These are phyloP conservation scores for Suhomyces anneliseae DNA, from an alignment of 1,139 yeast genomes.

Conservation along the genomic window DNA sequence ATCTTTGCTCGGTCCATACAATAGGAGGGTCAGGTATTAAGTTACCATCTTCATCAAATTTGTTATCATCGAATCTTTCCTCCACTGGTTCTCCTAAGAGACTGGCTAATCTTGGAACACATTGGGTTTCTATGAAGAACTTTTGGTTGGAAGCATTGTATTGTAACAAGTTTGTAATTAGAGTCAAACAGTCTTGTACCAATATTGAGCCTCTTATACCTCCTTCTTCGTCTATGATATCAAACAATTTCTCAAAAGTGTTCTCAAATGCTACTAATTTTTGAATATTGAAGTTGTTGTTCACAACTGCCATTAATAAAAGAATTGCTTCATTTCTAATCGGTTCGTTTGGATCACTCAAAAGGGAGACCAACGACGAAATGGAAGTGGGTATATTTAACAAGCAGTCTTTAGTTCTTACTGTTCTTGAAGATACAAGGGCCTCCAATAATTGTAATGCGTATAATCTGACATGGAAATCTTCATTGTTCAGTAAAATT, in stretches of 20 bases:
- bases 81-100: constrained; percentile 58
- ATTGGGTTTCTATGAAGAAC: constrained; percentile 80
- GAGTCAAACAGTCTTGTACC: constrained; percentile 83
- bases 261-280: constrained; percentile 94
- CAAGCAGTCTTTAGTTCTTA: constrained; percentile 71
- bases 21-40: constrained; percentile 31
- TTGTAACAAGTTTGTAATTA: constrained; percentile 68
- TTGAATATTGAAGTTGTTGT: constrained; percentile 83
- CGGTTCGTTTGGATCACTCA: constrained; percentile 82
- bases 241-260: constrained; percentile 78
- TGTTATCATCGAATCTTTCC: constrained; percentile 13
- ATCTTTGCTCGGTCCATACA: constrained; percentile 73
- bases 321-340: constrained; percentile 85
- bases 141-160: constrained; percentile 92
- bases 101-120: constrained; percentile 62
- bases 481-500: constrained; percentile 50
- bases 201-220: constrained; percentile 88
- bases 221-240: constrained; percentile 81
- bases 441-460: constrained; percentile 85
- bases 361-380: constrained; percentile 65
- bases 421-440: constrained; percentile 72
- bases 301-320: constrained; percentile 78
- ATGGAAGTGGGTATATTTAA: constrained; percentile 77
- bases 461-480: constrained; percentile 77
- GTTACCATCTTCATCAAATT: constrained; percentile 4